Percentiles rank a stretch among this genome's conserved stretches.
Evolutionary conservation across 2,329 filamentous ascomycete genomes (phyloP).

Genomic region (Akanthomyces dipterigenus): DNA sequence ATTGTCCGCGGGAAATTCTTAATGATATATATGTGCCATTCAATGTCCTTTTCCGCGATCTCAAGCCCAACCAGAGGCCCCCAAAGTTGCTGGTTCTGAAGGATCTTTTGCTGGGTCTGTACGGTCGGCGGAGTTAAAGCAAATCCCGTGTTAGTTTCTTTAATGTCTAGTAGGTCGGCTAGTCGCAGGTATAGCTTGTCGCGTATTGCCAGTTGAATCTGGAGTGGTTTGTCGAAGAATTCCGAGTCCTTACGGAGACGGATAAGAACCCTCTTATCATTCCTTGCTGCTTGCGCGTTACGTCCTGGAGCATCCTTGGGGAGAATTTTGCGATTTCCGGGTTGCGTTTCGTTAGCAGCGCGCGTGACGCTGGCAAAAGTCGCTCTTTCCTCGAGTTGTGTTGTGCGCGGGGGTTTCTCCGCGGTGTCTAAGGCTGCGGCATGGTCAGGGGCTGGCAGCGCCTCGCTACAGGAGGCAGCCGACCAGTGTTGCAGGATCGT

Average conservation of each 20-base stretch:
- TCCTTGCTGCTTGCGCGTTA: neutral
- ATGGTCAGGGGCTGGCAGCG: neutral
- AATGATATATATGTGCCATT: conserved; percentile 2
- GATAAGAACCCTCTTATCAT: neutral
- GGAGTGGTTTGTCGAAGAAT: neutral
- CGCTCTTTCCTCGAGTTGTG: neutral
- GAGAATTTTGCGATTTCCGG: neutral
- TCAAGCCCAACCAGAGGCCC: neutral
- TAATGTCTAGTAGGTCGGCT: neutral
- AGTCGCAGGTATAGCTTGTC: neutral
- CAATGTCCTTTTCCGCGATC: neutral
- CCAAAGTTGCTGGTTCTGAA: neutral
- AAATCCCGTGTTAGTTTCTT: neutral
- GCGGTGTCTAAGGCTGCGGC: neutral
- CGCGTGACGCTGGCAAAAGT: neutral
- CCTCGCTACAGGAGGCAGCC: neutral
- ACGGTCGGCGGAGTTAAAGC: neutral
- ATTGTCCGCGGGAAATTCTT: conserved; percentile 1
- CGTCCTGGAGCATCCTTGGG: neutral
- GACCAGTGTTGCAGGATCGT: neutral
- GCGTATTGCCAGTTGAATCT: neutral
- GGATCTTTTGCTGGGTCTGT: neutral
- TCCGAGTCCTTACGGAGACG: neutral
- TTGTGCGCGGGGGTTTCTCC: neutral
- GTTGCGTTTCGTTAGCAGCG: neutral